phyloP scores from a whole-genome alignment of 2,329 filamentous ascomycete species.

The Parastagonospora avenae region DNA sequence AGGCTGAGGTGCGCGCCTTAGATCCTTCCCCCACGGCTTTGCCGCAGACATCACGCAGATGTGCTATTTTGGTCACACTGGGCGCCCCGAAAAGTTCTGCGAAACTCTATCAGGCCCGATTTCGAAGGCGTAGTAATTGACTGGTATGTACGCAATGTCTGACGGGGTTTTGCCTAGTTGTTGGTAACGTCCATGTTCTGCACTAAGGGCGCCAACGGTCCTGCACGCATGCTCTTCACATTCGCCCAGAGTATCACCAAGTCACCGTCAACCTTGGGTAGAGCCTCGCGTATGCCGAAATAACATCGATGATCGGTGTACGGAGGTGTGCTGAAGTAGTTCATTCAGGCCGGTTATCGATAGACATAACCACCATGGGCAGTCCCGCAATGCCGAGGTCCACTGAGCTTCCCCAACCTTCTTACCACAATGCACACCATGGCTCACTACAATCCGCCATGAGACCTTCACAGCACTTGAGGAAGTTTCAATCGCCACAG shows the following conservation, averaged over 20 bases:
- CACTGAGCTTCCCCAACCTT: slow-evolving; percentile 15
- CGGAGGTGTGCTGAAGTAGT: background rate
- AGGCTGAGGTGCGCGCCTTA: background rate
- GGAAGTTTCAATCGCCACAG: background rate
- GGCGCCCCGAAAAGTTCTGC: background rate
- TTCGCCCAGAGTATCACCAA: no score
- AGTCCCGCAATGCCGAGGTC: slow-evolving; percentile 29
- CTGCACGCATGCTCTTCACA: no score
- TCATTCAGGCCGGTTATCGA: slow-evolving; percentile 16
- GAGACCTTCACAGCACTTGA: slow-evolving; percentile 11
- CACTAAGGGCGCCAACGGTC: no score
- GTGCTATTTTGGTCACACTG: background rate
- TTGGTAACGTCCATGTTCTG: no score
- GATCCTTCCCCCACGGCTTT: background rate
- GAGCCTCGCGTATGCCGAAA: no score
- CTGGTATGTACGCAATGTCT: no score
- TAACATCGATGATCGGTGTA: background rate
- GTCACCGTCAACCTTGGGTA: no score
- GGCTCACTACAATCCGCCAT: slow-evolving; percentile 21
- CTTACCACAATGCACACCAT: slow-evolving; percentile 12
- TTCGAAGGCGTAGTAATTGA: no score
- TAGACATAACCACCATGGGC: slow-evolving; percentile 6
- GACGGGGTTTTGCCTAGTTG: no score
- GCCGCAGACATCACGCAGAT: background rate
- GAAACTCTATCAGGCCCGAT: background rate